These are phyloP conservation scores for Plasmodium coatneyi DNA, from an alignment of 169 alveolate species.

Conservation along the genomic window DNA sequence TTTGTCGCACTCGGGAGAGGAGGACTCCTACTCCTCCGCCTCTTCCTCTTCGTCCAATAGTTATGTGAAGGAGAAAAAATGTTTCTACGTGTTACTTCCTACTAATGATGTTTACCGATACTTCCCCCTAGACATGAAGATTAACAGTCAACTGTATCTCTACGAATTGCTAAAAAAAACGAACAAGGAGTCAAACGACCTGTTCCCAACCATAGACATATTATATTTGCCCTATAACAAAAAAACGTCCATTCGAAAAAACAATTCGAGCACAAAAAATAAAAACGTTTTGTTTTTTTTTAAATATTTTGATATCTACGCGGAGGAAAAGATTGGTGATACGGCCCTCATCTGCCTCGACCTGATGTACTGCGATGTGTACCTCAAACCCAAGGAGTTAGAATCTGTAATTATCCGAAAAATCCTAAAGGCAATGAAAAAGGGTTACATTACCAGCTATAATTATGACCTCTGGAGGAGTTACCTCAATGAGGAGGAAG, in stretches of 20 bases:
- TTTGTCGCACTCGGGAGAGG: not conserved
- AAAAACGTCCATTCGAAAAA: conserved; percentile 17
- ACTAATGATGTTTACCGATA: conserved; percentile 40
- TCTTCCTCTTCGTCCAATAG: conserved; percentile 42
- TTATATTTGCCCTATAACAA: conserved; percentile 53
- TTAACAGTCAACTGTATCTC: conserved; percentile 18
- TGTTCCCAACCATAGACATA: conserved; percentile 69
- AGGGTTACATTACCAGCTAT: conserved; percentile 46
- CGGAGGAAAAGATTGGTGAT: conserved; percentile 41
- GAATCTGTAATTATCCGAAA: conserved; percentile 12
- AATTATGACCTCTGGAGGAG: conserved; percentile 33
- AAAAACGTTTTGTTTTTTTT: conserved; percentile 24
- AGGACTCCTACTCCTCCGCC: conserved; percentile 15
- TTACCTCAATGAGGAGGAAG: conserved; percentile 8
- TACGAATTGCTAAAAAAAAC: conserved; percentile 59
- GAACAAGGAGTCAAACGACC: conserved; percentile 51
- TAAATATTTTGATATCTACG: conserved; percentile 72
- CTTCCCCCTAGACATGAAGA: conserved; percentile 50
- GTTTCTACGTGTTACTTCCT: conserved; percentile 43
- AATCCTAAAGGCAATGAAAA: conserved; percentile 65
- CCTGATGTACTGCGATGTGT: conserved; percentile 28
- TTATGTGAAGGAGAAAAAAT: conserved; percentile 25
- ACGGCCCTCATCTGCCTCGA: conserved; percentile 48
- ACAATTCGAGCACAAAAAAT: not conserved
- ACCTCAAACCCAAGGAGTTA: conserved; percentile 55